Percentiles rank a stretch among this genome's conserved stretches.
Conservation (phyloP, 352 stramenopile species). For the Pythium aquatile region DNA sequence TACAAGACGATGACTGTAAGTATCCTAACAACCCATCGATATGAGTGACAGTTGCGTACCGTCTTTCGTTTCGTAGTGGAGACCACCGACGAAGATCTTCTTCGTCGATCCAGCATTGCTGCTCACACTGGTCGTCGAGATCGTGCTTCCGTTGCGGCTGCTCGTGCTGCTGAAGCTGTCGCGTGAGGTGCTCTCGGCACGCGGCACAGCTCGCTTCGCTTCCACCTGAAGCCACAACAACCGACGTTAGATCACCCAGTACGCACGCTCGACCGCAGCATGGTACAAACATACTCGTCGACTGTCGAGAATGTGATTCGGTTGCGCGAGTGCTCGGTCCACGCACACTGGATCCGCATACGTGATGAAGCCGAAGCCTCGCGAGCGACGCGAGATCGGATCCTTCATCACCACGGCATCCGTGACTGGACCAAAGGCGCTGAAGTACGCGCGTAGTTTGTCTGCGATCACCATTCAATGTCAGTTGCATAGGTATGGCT, state of each 20-base stretch:
- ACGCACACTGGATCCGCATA: constrained; percentile 88
- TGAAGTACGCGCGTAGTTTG: constrained; percentile 89
- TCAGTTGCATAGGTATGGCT: constrained; percentile 10
- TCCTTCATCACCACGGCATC: constrained; percentile 94
- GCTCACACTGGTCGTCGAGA: constrained; percentile 52
- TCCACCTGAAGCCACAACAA: constrained; percentile 60
- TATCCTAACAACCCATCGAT: neutral
- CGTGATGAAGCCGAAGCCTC: constrained; percentile 94
- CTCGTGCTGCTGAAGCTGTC: constrained; percentile 53
- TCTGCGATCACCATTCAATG: constrained; percentile 41
- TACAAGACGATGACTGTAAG: constrained; percentile 16
- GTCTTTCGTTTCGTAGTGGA: constrained; percentile 94
- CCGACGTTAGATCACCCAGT: neutral
- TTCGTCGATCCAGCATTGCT: constrained; percentile 78
- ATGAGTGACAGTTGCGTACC: constrained; percentile 39
- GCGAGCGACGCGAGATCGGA: constrained; percentile 86
- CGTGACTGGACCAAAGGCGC: constrained; percentile 84
- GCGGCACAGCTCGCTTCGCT: constrained; percentile 89
- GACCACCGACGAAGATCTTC: constrained; percentile 92
- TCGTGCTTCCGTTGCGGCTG: constrained; percentile 50
- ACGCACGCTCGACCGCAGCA: too few relatives aligned
- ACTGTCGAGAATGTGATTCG: constrained; percentile 90
- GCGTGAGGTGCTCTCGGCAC: constrained; percentile 73
- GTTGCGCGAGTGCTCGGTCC: constrained; percentile 85
- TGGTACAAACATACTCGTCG: constrained; percentile 55